A percentile compares a stretch with the other conserved stretches of the same genome.
Evolutionary conservation across 768 basidiomycete genomes (phyloP).

Genomic region (Lentinula sp.): DNA sequence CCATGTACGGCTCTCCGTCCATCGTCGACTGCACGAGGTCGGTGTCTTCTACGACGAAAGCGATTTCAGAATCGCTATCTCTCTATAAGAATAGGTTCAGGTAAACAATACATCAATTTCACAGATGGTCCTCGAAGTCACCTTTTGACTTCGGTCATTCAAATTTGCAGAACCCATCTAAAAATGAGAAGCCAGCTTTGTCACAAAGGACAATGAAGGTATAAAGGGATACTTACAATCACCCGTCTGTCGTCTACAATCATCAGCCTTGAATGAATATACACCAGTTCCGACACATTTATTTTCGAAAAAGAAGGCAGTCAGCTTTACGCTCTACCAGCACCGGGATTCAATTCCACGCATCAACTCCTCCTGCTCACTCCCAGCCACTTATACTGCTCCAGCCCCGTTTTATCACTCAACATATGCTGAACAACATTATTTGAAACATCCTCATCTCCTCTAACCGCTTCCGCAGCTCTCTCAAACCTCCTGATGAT

Average conservation of each 20-base stretch:
- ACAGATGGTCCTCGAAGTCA: constrained; percentile 12
- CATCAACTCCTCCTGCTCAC: constrained; percentile 76
- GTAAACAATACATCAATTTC: background rate
- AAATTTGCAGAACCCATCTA: constrained; percentile 93
- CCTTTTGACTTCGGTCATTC: constrained; percentile 83
- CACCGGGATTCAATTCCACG: constrained; percentile 29
- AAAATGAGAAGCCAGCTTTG: background rate
- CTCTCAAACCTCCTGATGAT: constrained; percentile 67
- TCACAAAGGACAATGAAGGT: background rate
- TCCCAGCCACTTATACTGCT: constrained; percentile 81
- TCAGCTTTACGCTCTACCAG: constrained; percentile 10
- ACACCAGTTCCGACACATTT: constrained; percentile 75
- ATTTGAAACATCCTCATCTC: constrained; percentile 56
- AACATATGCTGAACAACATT: constrained; percentile 80
- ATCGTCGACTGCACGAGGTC: constrained; percentile 72
- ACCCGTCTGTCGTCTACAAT: constrained; percentile 90
- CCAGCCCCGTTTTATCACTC: constrained; percentile 50
- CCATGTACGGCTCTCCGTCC: constrained; percentile 72
- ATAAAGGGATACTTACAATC: constrained; percentile 49
- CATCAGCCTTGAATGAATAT: constrained; percentile 90
- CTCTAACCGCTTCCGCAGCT: constrained; percentile 47
- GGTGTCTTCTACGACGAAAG: constrained; percentile 83
- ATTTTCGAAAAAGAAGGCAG: constrained; percentile 29
- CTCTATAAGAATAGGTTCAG: constrained; percentile 37
- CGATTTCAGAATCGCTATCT: constrained; percentile 93